These are phyloP conservation scores for Talaromyces sp. DNA, from an alignment of 2,329 filamentous ascomycete genomes.

Conservation along the genomic window DNA sequence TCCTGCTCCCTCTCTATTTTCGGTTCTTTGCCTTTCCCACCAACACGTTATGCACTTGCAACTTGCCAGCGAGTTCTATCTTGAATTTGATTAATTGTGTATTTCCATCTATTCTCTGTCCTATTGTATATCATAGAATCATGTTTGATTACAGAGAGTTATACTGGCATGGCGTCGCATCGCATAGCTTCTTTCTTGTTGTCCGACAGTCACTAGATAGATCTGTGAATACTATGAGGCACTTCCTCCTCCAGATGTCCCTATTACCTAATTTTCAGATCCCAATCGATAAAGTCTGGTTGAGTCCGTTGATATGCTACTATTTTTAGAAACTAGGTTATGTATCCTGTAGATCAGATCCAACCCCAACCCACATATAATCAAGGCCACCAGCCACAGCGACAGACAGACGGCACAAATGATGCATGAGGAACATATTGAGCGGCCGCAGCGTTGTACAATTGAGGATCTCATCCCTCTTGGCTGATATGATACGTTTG, in stretches of 20 bases:
- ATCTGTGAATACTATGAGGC: background rate
- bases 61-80: background rate
- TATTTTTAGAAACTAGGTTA: background rate
- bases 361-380: background rate
- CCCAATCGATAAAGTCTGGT: background rate
- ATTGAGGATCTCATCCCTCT: background rate
- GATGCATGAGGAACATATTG: background rate
- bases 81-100: background rate
- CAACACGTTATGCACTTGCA: background rate
- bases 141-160: conserved; percentile 3
- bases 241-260: too few relatives aligned
- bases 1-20: conserved; percentile 6
- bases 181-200: background rate
- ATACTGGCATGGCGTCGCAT: background rate
- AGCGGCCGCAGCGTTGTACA: background rate
- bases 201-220: background rate
- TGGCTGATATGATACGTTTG: too few relatives aligned
- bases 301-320: background rate
- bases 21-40: background rate
- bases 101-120: conserved; percentile 17
- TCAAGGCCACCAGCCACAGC: background rate
- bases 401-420: background rate
- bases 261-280: too few relatives aligned
- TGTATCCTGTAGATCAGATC: background rate
- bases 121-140: conserved; percentile 18